Evolutionary conservation across 108 stramenopile species (phyloP), one percentile per base, ranked within the genome.

Genomic region (Aurantiochytrium sp.): DNA sequence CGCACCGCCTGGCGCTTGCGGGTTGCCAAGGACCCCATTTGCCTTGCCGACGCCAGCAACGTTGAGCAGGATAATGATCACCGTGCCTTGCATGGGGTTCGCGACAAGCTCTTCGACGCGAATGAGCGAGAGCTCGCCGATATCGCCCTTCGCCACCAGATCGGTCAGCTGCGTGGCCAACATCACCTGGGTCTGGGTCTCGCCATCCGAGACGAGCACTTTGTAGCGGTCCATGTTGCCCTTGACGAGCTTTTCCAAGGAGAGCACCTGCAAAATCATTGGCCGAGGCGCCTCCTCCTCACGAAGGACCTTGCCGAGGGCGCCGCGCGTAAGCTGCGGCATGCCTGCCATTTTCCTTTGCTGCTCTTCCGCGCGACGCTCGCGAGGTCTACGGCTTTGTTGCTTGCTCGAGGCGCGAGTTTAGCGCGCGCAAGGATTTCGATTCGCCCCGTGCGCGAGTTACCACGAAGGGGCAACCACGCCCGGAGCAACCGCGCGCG

Each of bases 101-200:
- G 59, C 60, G 57, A 92, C 90, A 60, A 59, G 89, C 18, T 92
- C 72, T 5, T 45, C 53, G n/a, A 93, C 29, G 8, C 60, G 43
- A 72, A 92, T 59, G 12, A 91, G 12, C 23, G 72, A 57, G 42
- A 45, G 12, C 72, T 91, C 90, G 45, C 12, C n/a, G 21, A 93
- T 43, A 29, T 72, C 58, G 18, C 90, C 88, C 58, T 29, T 58
- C 57, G 35, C 57, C 35, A 93, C 72, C 35, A 93, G 44, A 5
- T 83, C 59, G 58, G 90, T 91, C 29, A 88, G 91, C 92, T 91
- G 92, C 29, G 92, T 91, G 44, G 92, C 89, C 43, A 93, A 91
- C 92, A 93, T 93, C 29, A 71, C 90, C 89, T 92, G 91, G 42
- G 35, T 51, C 87, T 53, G 76, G 58, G 91, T 55, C 18, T 72